Evolutionary conservation across 306 rosid genomes (phyloP).

Genomic region (Medicago ruthenica): DNA sequence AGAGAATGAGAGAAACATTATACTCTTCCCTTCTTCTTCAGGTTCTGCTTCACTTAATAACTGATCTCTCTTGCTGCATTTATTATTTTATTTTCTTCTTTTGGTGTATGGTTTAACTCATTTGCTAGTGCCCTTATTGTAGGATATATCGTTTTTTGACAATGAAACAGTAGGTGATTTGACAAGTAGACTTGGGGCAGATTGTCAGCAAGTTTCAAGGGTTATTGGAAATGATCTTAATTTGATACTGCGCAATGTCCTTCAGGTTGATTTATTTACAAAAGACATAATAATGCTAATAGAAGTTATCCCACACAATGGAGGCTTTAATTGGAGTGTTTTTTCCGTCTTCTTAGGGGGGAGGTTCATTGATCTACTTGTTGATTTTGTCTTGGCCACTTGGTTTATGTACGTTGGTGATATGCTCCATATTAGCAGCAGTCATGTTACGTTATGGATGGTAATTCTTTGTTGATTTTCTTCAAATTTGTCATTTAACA

Average conservation of each 20-base stretch:
- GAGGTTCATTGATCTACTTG: slow-evolving; percentile 83
- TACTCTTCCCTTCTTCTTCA: slow-evolving; percentile 89
- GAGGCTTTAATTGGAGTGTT: slow-evolving; percentile 31
- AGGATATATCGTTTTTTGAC: slow-evolving; percentile 98
- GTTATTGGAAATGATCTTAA: slow-evolving; percentile 98
- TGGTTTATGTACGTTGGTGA: slow-evolving; percentile 77
- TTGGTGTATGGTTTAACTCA: slow-evolving; percentile 50
- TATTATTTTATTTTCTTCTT: slow-evolving; percentile 12
- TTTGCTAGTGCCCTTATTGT: slow-evolving; percentile 56
- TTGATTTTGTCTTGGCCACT: slow-evolving; percentile 87
- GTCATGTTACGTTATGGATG: slow-evolving; percentile 82
- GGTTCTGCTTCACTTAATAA: slow-evolving; percentile 58
- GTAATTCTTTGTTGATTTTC: slow-evolving; percentile 51
- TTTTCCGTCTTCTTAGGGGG: slow-evolving; percentile 62
- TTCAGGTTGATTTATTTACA: slow-evolving; percentile 69
- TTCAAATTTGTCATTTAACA: slow-evolving; percentile 36
- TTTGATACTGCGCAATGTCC: slow-evolving; percentile 80
- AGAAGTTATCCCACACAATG: slow-evolving; percentile 29
- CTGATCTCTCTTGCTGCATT: slow-evolving; percentile 30
- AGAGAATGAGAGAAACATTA: slow-evolving; percentile 93
- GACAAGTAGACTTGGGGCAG: slow-evolving; percentile 99
- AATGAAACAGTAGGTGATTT: slow-evolving; percentile 93
- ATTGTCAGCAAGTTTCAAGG: slow-evolving; percentile 97
- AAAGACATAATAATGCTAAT: slow-evolving; percentile 21
- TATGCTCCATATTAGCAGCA: slow-evolving; percentile 76